Base-by-base conservation (phyloP, 2,329 filamentous ascomycete species). In the Fusarium continuum region DNA sequence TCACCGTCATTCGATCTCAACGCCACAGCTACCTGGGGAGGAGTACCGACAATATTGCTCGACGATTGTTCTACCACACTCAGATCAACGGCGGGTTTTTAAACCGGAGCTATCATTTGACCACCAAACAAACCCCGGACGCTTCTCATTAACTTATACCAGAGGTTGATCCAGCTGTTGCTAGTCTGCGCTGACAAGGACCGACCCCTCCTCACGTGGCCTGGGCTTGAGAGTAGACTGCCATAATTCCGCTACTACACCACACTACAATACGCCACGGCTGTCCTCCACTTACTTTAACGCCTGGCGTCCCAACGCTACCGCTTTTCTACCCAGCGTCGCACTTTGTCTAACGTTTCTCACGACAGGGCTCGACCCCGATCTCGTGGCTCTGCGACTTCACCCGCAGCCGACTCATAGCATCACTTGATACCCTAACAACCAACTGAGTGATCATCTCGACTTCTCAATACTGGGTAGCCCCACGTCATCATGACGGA, bases 401-500 rank as follows among this genome's bases (percentile, higher is more conserved):
- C 29, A 49, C 45, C 49, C 28, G 29, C 43, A 45, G 29, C 35
- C 52, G 26, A 48, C 51, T 50, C 16, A 20, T 35, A 46, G 52
- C 55, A 58, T 36, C 40, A 51, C 41, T 38, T 26, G n/a, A 45
- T 55, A 47, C 23, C 43, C 32, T 47, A 26, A 54, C 59, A 49
- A 56, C 61, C 59, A 49, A 56, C 61, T 55, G 26, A 53, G 47
- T 10, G 20, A 40, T 57, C 48, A 22, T 48, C 28, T 46, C 47
- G 35, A 28, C 22, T 34, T 36, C 41, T 45, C 39, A 22, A 57
- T 45, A 20, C 62, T 56, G 47, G 43, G 19, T 38, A 29, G 43
- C 51, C 62, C 39, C 50, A 54, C 61, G 50, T 68, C 72, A 75
- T 61, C 64, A 85, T 85, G 83, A 71, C 78, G 47, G 81, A 83